Evolutionary conservation across 305 asterid genomes (phyloP).

Genomic region (Rubia balearica): DNA sequence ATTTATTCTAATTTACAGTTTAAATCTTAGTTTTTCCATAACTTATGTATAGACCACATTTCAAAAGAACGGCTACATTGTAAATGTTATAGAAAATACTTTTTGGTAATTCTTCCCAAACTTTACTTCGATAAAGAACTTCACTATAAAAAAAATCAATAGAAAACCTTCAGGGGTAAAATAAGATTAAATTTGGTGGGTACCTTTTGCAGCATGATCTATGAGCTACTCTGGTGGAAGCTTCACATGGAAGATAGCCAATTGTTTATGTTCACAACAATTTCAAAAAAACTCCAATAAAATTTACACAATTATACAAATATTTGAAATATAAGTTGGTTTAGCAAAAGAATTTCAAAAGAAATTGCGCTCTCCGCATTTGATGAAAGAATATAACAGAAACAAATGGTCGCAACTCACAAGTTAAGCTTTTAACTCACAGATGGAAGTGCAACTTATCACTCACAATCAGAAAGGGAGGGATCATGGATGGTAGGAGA

Average conservation of each 20-base stretch:
- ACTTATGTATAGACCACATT: too few relatives aligned
- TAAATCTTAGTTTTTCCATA: too few relatives aligned
- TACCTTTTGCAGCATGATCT: conserved; percentile 5
- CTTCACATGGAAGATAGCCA: not conserved
- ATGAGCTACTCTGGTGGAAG: not conserved
- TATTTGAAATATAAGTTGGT: not conserved
- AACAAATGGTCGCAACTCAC: not conserved
- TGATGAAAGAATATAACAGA: too few relatives aligned
- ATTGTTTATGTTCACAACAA: not conserved
- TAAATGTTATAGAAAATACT: too few relatives aligned
- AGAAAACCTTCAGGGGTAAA: not conserved
- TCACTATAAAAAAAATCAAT: not conserved
- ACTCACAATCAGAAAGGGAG: not conserved
- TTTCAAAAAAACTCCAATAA: not conserved
- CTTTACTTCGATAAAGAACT: too few relatives aligned
- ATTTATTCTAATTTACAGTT: too few relatives aligned
- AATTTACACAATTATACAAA: not conserved
- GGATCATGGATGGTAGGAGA: conserved; percentile 7
- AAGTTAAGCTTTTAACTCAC: not conserved
- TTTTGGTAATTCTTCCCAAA: too few relatives aligned
- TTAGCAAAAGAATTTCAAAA: not conserved
- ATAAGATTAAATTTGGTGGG: not conserved
- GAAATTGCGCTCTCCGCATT: not conserved
- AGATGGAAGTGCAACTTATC: conserved; percentile 3
- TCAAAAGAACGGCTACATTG: too few relatives aligned